phyloP scores from a whole-genome alignment of 1,284 basidiomycete species.

The Neolentinus lepideus region DNA sequence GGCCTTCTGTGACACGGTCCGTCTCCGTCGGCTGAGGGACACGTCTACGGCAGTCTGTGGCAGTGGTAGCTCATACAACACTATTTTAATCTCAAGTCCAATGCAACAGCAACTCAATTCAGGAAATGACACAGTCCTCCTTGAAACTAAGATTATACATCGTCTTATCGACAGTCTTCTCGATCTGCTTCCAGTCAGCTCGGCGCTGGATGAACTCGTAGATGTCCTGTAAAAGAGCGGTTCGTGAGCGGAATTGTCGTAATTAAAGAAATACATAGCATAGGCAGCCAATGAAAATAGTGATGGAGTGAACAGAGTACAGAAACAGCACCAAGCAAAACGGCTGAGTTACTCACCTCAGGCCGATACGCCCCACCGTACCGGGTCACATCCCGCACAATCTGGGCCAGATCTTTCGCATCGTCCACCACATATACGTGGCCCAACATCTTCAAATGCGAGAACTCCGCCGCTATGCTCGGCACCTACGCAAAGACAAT shows the following conservation, averaged over 20 bases:
- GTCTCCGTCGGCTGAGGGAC: no score
- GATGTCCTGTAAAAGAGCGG: conserved; percentile 53
- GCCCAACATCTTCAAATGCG: conserved; percentile 93
- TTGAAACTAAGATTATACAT: conserved; percentile 93
- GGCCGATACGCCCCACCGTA: conserved; percentile 91
- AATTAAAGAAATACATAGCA: no score
- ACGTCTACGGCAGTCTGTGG: no score
- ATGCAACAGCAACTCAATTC: not conserved
- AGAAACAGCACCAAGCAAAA: no score
- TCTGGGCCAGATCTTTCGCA: conserved; percentile 90
- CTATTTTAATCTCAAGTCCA: no score
- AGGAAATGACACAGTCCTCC: conserved; percentile 72
- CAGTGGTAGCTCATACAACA: no score
- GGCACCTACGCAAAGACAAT: conserved; percentile 42
- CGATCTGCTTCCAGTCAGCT: conserved; percentile 96
- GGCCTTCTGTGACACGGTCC: no score
- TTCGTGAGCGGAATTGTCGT: no score
- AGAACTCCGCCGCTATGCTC: conserved; percentile 78
- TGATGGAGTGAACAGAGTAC: no score
- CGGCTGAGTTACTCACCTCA: no score
- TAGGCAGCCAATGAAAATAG: no score
- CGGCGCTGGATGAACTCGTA: conserved; percentile 92
- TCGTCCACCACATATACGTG: conserved; percentile 92
- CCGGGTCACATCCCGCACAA: conserved; percentile 88
- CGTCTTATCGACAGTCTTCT: conserved; percentile 90